phyloP scores from a whole-genome alignment of 202 grass and related monocot genomes.

The Zoysia matrella region DNA sequence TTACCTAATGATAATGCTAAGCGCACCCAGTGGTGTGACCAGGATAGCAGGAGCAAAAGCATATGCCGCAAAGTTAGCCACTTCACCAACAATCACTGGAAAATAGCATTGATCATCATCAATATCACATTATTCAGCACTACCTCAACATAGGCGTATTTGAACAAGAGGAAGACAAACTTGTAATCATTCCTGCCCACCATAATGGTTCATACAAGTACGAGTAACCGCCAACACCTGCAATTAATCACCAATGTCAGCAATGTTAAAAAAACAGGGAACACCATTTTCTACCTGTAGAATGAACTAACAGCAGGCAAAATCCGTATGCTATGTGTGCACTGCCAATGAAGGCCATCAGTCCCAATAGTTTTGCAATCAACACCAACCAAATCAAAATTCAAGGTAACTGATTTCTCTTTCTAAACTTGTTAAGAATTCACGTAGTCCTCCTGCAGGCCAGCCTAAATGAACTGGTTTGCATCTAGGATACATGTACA shows the following conservation, averaged over 20 bases:
- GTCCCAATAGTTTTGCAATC: not conserved
- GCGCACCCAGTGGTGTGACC: slow-evolving; percentile 95
- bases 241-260: slow-evolving; percentile 27
- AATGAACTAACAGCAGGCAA: slow-evolving; percentile 10
- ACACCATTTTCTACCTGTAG: not conserved
- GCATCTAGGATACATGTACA: not conserved
- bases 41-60: slow-evolving; percentile 99
- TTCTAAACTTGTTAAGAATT: not conserved
- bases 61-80: slow-evolving; percentile 97
- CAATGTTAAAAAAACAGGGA: not conserved
- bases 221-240: slow-evolving; percentile 46
- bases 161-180: slow-evolving; percentile 53
- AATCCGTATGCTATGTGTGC: not conserved
- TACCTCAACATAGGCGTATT: slow-evolving; percentile 12
- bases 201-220: slow-evolving; percentile 84
- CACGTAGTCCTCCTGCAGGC: not conserved
- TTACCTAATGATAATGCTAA: slow-evolving; percentile 97
- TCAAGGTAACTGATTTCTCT: not conserved
- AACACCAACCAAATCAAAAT: not conserved
- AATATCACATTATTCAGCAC: slow-evolving; percentile 34
- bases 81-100: slow-evolving; percentile 96
- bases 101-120: slow-evolving; percentile 33
- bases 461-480: not conserved
- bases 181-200: slow-evolving; percentile 98
- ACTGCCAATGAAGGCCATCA: not conserved